phyloP scores from a whole-genome alignment of 2,329 filamentous ascomycete species.

The Aspergillus novoparasiticus region DNA sequence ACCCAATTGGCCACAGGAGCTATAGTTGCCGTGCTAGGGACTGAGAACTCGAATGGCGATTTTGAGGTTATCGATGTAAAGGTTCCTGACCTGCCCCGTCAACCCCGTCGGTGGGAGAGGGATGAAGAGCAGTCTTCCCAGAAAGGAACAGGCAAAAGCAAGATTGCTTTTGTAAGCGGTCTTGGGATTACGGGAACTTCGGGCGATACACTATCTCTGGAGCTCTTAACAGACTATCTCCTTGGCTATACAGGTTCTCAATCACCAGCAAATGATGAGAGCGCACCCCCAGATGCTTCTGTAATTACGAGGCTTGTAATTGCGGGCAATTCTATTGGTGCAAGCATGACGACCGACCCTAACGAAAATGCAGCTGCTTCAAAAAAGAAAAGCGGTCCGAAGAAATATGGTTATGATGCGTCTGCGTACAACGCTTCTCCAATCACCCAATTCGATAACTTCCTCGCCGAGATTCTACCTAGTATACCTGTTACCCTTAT shows the following conservation, averaged over 20 bases:
- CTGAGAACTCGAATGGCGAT: conserved; percentile 87
- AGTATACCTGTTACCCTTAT: conserved; percentile 86
- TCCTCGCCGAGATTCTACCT: conserved; percentile 78
- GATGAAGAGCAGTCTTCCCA: conserved; percentile 44
- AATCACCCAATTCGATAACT: conserved; percentile 79
- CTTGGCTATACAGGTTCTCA: conserved; percentile 74
- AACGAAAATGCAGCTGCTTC: conserved; percentile 18
- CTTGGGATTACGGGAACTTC: conserved; percentile 78
- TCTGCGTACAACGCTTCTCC: conserved; percentile 84
- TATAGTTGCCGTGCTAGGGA: conserved; percentile 91
- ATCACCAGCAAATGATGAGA: conserved; percentile 52
- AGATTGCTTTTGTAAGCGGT: conserved; percentile 87
- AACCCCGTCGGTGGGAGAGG: conserved; percentile 77
- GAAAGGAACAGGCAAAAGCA: conserved; percentile 55
- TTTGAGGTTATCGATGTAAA: conserved; percentile 91
- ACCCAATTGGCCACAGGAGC: conserved; percentile 86
- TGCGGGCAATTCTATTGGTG: conserved; percentile 80
- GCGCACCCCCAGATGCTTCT: conserved; percentile 32
- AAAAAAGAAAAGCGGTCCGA: conserved; percentile 57
- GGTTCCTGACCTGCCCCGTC: conserved; percentile 80
- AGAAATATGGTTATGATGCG: conserved; percentile 94
- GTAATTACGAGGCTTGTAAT: conserved; percentile 84
- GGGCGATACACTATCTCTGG: conserved; percentile 73
- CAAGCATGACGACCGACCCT: conserved; percentile 40
- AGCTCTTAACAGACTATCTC: conserved; percentile 82